phyloP scores from a whole-genome alignment of 169 alveolate genomes.

The Cryptosporidium felis region DNA sequence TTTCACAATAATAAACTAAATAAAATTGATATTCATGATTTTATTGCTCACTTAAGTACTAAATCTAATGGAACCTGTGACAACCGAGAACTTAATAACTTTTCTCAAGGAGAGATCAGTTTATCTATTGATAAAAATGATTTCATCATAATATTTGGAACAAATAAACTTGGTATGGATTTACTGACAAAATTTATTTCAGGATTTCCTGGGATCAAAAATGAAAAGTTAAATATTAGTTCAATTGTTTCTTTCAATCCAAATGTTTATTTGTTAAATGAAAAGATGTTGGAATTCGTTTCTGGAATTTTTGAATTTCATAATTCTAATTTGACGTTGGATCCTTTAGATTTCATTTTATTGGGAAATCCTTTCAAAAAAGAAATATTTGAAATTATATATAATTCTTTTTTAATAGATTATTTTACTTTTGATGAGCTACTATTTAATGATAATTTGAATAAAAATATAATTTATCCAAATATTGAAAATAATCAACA shows the following conservation, averaged over 20 bases:
- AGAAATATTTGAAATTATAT: constrained; percentile 22
- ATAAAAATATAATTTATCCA: not conserved
- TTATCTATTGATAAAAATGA: constrained; percentile 3
- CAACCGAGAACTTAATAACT: too few species aligned
- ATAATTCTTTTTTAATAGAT: not conserved
- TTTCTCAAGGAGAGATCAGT: too few species aligned
- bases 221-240: not conserved
- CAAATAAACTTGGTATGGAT: not conserved
- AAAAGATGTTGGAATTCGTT: constrained; percentile 18
- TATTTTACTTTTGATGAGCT: not conserved
- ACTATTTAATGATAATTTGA: not conserved
- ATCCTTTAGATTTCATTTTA: constrained; percentile 11
- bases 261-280: constrained; percentile 6
- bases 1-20: too few species aligned
- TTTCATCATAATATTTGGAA: constrained; percentile 21
- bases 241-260: not conserved
- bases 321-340: not conserved
- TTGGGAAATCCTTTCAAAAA: constrained; percentile 7
- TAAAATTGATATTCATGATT: too few species aligned
- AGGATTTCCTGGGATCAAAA: constrained; percentile 22
- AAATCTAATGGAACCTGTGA: too few species aligned
- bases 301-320: constrained; percentile 20
- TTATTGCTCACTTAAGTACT: too few species aligned
- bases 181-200: constrained; percentile 20
- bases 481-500: constrained; percentile 9